These are phyloP conservation scores for Penicillium cosmopolitanum DNA, from an alignment of 495 filamentous ascomycete species.

Conservation along the genomic window DNA sequence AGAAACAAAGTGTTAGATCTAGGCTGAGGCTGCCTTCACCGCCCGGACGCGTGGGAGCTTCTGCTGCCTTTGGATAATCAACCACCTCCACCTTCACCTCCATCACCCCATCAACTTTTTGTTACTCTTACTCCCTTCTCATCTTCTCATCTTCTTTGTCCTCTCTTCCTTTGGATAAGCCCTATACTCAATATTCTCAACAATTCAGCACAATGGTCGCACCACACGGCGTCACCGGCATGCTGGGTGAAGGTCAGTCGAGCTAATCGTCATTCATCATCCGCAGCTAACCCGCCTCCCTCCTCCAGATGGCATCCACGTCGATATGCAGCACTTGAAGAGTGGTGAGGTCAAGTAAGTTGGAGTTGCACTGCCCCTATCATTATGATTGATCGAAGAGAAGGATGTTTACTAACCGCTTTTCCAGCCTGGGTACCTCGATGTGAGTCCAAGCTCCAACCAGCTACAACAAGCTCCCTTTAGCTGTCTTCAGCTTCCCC, in stretches of 20 bases:
- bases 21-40: slow-evolving; percentile 35
- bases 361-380: neutral
- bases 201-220: slow-evolving; percentile 39
- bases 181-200: neutral
- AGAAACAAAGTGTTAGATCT: no score
- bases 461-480: slow-evolving; percentile 15
- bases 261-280: slow-evolving; percentile 26
- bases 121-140: slow-evolving; percentile 15
- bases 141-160: slow-evolving; percentile 9
- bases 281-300: slow-evolving; percentile 28
- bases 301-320: slow-evolving; percentile 88
- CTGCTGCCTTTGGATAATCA: slow-evolving; percentile 42
- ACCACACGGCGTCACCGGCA: slow-evolving; percentile 61
- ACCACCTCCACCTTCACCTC: slow-evolving; percentile 26
- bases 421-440: slow-evolving; percentile 83
- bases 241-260: slow-evolving; percentile 70
- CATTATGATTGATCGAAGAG: neutral
- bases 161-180: neutral
- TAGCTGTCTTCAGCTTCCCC: neutral
- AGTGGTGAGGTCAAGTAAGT: slow-evolving; percentile 89
- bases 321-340: slow-evolving; percentile 96
- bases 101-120: slow-evolving; percentile 15
- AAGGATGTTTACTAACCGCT: slow-evolving; percentile 32
- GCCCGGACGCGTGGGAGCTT: slow-evolving; percentile 48
- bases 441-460: slow-evolving; percentile 68